Conservation (phyloP, 805 yeast genomes). For the Zygotorulaspora danielsina region DNA sequence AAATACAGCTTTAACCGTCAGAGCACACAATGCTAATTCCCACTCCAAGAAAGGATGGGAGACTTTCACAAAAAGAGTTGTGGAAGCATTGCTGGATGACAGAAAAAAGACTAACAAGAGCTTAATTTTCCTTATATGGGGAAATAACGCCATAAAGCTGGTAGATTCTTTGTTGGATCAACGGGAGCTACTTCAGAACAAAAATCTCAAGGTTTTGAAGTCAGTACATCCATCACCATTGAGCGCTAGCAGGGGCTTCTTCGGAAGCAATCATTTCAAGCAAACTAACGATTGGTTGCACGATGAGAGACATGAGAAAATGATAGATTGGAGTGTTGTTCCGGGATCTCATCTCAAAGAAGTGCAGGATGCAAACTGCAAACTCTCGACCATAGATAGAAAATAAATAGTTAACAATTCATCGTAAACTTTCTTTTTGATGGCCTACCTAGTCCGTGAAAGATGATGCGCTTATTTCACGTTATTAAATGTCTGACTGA, state of each 20-base stretch:
- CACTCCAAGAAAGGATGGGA: constrained; percentile 95
- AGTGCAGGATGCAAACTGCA: constrained; percentile 19
- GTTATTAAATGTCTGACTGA: too few relatives aligned
- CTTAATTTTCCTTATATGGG: constrained; percentile 78
- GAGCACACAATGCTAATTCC: constrained; percentile 89
- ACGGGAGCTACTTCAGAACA: constrained; percentile 17
- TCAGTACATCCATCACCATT: constrained; percentile 95
- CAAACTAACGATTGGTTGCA: constrained; percentile 75
- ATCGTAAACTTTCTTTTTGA: too few relatives aligned
- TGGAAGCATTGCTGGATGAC: constrained; percentile 48
- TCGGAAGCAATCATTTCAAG: constrained; percentile 67
- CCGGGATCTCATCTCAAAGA: constrained; percentile 27
- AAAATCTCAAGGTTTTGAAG: constrained; percentile 50
- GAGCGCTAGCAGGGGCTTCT: constrained; percentile 80
- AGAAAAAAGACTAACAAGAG: constrained; percentile 47
- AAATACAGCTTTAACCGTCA: constrained; percentile 85
- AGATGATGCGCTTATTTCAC: not conserved
- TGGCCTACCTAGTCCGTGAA: not conserved
- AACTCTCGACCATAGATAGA: constrained; percentile 1
- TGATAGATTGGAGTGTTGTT: constrained; percentile 65
- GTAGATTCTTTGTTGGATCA: constrained; percentile 39
- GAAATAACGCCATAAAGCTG: constrained; percentile 65
- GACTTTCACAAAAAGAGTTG: constrained; percentile 69
- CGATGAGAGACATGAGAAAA: constrained; percentile 35
- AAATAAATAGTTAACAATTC: too few relatives aligned